Evolutionary conservation across 2,329 filamentous ascomycete species (phyloP), one percentile per base, ranked within the genome.

Genomic region (Monilinia polystroma): DNA sequence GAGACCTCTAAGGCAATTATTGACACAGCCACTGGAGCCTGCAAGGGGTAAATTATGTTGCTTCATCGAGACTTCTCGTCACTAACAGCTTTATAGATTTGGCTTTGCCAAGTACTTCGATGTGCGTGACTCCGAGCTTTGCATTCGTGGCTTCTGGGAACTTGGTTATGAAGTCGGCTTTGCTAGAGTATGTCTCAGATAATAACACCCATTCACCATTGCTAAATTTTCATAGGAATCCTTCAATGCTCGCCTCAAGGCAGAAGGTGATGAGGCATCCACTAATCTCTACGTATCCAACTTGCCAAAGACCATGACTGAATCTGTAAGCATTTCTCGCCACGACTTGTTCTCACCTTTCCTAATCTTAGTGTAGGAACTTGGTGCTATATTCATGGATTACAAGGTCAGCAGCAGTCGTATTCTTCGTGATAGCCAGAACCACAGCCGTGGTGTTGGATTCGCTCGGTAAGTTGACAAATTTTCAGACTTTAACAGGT

Each of bases 211-310:
- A 32, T 66, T n/a, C 66, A 63, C 52, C 55, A 72, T 68, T 57
- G 63, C 75, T 73, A 70, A 73, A 62, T n/a, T 69, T 68, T 41
- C 14, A 16, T 67, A 96, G 90, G 95, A 98, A 82, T 98, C 94
- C 26, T 97, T 98, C 81, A 99, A 99, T 79, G 93, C 93, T 72
- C 93, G 96, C 73, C 90, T 99, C 74, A 98, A 99, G 84, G 94
- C 95, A 56, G 91, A 98, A 75, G 90, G 93, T 66, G 94, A 99
- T 75, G 91, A 90, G 63, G 76, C 80, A 53, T 98, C 96, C 57
- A 98, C 95, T 71, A 99, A 99, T 77, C 86, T 99, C 70, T 99
- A 99, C 79, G 93, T 98, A 70, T 99, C 96, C 38, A 99, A 98
- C 79, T 85, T 99, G 55, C 95, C 95, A 47, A 93, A 94, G 79